Base-by-base conservation (phyloP, 345 rosid genomes). In the Mallotus nudiflorus region DNA sequence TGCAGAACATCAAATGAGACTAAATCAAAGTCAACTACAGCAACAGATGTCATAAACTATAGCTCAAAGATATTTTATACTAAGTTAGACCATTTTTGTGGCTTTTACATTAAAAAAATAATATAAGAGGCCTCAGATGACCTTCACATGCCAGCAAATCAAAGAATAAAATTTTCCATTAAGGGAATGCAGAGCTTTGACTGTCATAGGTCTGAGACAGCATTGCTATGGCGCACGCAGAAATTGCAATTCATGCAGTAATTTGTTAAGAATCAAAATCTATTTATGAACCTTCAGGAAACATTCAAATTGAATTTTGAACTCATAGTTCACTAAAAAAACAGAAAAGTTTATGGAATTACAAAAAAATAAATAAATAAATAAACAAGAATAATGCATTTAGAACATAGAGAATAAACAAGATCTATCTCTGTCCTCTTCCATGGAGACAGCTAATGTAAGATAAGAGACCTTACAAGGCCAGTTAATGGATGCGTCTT, bases 1-100 rank as follows among this genome's bases (percentile, higher is more conserved):
- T 5, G 3, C 49, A 62, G 39, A 62, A 6, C 56, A 53, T 19
- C 15, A 62, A 33, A 8, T 31, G 39, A 64, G 72, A 54, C 80
- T 25, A 31, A 60, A 48, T 76, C 72, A 71, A 71, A 60, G 76
- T 76, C 73, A 71, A 66, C 63, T 13, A 52, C 27, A 58, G 11
- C 24, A 66, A 19, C 40, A n/a, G 33, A 16, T 25, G 48, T 12
- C 44, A 49, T 13, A 55, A 11, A 22, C 24, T 20, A 24, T 40
- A 6, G 28, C 29, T 45, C 42, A 9, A 15, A 63, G 52, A 44
- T 22, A 16, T 15, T 55, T 13, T 9, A 27, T 14, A 5, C n/a
- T 0, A 9, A 25, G 53, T 33, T 49, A 16, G 51, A 60, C 22
- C 25, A n/a, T 29, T 29, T 40, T 48, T 33, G 39, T 62, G 25